phyloP scores from a whole-genome alignment of 257 asterid genomes.

The Henckelia pumila region DNA sequence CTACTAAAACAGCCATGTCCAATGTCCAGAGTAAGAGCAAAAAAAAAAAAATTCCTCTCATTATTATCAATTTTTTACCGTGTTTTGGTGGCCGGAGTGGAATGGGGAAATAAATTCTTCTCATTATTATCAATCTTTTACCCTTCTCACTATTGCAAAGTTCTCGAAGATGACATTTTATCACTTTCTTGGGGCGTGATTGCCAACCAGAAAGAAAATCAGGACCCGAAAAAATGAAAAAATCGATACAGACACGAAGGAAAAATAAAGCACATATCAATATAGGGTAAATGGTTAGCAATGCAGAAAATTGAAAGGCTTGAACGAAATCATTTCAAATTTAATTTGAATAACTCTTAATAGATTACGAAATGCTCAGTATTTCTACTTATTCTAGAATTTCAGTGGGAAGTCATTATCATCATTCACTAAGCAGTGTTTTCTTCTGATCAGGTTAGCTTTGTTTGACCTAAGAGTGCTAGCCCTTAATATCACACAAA shows the following conservation, averaged over 20 bases:
- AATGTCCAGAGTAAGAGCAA: not conserved
- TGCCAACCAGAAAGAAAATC: not conserved
- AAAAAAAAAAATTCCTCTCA: no score
- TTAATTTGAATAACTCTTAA: no score
- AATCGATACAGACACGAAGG: no score
- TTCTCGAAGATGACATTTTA: not conserved
- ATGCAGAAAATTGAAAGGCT: no score
- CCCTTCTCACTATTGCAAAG: not conserved
- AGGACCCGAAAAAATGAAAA: not conserved
- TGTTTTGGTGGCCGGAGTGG: no score
- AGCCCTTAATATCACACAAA: not conserved
- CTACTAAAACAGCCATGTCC: not conserved
- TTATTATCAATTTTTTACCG: no score
- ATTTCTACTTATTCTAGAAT: not conserved
- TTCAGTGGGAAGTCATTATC: not conserved
- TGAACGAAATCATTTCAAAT: no score
- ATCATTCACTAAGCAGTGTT: not conserved
- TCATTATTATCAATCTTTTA: no score
- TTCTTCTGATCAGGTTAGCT: not conserved
- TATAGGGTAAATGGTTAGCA: no score
- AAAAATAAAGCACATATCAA: not conserved
- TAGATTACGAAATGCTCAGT: no score
- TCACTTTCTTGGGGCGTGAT: not conserved
- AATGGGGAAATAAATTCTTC: no score
- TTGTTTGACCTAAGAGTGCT: no score